A percentile compares a stretch with the other conserved stretches of the same genome.
These are phyloP conservation scores for Pterocarpus macrocarpus DNA, from an alignment of 306 rosid species.

Conservation along the genomic window DNA sequence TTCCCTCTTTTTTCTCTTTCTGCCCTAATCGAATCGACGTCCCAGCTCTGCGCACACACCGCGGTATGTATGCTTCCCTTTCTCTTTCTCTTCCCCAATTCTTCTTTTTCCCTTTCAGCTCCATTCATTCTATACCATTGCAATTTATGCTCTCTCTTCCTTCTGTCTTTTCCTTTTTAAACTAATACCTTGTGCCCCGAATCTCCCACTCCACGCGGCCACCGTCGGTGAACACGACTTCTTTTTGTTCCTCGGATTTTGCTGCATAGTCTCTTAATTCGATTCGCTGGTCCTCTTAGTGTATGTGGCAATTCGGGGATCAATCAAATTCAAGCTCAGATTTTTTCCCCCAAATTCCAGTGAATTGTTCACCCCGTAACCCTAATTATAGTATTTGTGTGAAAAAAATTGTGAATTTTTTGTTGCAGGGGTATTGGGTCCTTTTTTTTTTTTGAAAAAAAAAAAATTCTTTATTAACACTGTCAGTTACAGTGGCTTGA, in stretches of 20 bases:
- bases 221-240: not conserved
- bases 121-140: not conserved
- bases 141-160: not conserved
- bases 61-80: slow-evolving; percentile 28
- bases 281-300: not conserved
- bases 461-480: slow-evolving; percentile 15
- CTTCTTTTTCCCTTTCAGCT: not conserved
- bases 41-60: slow-evolving; percentile 11
- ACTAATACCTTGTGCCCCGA: not conserved
- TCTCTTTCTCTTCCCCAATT: not conserved
- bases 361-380: slow-evolving; percentile 1
- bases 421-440: slow-evolving; percentile 9
- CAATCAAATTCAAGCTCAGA: not conserved
- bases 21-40: slow-evolving; percentile 42
- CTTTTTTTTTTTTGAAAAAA: not conserved
- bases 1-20: not conserved
- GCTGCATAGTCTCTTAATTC: not conserved
- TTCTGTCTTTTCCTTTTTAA: not conserved
- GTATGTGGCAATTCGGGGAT: slow-evolving; percentile 20
- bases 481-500: slow-evolving; percentile 46
- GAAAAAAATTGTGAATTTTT: not conserved
- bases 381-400: slow-evolving; percentile 24
- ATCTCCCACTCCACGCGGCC: slow-evolving; percentile 9
- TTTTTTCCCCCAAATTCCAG: not conserved
- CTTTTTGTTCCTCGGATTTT: not conserved